A percentile compares a stretch with the other conserved stretches of the same genome.
phyloP scores from a whole-genome alignment of 768 basidiomycete genomes.

The Amanita subjunquillea region DNA sequence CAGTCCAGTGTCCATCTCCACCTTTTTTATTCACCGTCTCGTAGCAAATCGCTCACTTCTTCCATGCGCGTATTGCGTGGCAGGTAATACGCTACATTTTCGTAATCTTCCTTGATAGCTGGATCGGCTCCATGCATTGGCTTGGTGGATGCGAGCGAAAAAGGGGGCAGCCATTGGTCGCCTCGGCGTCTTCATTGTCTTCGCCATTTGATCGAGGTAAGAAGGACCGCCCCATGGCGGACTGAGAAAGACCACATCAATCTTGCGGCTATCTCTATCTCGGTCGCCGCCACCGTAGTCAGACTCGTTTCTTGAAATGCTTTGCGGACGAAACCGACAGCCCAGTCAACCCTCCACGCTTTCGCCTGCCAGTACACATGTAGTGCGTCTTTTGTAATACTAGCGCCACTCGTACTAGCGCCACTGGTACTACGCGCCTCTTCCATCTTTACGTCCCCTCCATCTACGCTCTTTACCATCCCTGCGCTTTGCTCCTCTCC shows the following conservation, averaged over 20 bases:
- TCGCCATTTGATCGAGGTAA: not conserved
- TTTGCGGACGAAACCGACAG: conserved; percentile 30
- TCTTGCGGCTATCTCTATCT: too few species aligned
- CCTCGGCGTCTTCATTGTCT: conserved; percentile 2
- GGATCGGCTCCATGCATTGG: conserved; percentile 80
- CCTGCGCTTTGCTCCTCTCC: conserved; percentile 24
- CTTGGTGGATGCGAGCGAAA: conserved; percentile 58
- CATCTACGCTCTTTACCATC: conserved; percentile 21
- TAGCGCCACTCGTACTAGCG: too few species aligned
- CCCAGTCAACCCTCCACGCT: conserved; percentile 23
- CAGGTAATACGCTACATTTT: conserved; percentile 83
- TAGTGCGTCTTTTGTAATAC: too few species aligned
- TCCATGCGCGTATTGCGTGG: conserved; percentile 72
- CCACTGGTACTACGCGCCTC: not conserved
- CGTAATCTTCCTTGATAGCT: conserved; percentile 59
- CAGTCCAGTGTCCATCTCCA: conserved; percentile 99
- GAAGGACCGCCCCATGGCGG: too few species aligned
- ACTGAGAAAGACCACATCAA: too few species aligned
- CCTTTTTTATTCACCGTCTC: conserved; percentile 31
- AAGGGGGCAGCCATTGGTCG: conserved; percentile 36
- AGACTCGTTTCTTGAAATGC: conserved; percentile 19
- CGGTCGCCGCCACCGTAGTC: not conserved
- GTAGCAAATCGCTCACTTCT: conserved; percentile 46
- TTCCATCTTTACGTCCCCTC: conserved; percentile 31
- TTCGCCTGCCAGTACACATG: too few species aligned